phyloP scores from a whole-genome alignment of 371 early-diverging fungal species.

The Apophysomyces variabilis region DNA sequence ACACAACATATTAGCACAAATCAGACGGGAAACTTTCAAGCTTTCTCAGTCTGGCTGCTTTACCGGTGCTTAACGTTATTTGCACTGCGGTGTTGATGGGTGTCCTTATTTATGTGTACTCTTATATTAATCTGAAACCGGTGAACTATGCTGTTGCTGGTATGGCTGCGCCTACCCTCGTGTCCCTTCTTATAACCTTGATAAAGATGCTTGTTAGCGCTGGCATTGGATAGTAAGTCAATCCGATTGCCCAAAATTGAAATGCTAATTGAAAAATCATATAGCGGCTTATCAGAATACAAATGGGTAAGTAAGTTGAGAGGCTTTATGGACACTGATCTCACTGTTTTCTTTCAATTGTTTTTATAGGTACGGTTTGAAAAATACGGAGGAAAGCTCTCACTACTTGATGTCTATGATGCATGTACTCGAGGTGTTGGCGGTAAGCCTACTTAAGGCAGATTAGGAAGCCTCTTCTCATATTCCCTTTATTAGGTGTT shows the following conservation, averaged over 20 bases:
- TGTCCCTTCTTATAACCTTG: conserved; percentile 20
- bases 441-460: conserved; percentile 12
- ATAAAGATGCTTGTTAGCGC: conserved; percentile 22
- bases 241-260: too few relatives aligned
- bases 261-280: neutral
- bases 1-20: neutral
- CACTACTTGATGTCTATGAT: conserved; percentile 25
- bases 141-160: conserved; percentile 10
- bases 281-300: conserved; percentile 27
- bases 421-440: conserved; percentile 27
- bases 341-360: too few relatives aligned
- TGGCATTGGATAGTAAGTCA: conserved; percentile 23
- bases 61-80: conserved; percentile 18
- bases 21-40: neutral
- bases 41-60: neutral
- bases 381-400: conserved; percentile 13
- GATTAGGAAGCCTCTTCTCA: neutral
- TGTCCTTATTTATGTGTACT: conserved; percentile 21
- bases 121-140: neutral
- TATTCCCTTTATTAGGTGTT: neutral
- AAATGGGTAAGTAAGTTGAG: conserved; percentile 17
- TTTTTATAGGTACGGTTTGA: conserved; percentile 14
- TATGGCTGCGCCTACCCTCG: conserved; percentile 18
- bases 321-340: neutral
- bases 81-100: conserved; percentile 18